A percentile compares a stretch with the other conserved stretches of the same genome.
phyloP scores from a whole-genome alignment of 495 filamentous ascomycete species.

The Trichocladium uniseriatum region DNA sequence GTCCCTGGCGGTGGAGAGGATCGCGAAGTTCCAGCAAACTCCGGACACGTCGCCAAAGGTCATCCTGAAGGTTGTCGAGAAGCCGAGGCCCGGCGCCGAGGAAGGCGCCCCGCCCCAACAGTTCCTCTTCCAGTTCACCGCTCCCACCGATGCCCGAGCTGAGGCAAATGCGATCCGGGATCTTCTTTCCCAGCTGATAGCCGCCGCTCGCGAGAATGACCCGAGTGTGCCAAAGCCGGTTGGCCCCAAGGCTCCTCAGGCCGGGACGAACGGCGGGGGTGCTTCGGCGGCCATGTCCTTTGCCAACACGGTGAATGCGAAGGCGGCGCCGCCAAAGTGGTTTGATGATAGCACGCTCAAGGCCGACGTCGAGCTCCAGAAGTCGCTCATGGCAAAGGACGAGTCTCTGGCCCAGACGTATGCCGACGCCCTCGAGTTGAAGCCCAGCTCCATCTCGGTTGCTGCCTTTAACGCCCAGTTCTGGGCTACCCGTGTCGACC shows the following conservation, averaged over 20 bases:
- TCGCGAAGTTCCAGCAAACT: conserved; percentile 91
- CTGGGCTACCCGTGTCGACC: conserved; percentile 77
- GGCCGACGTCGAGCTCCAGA: conserved; percentile 67
- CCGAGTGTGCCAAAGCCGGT: conserved; percentile 32
- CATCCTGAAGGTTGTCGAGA: conserved; percentile 78
- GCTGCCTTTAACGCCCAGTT: conserved; percentile 79
- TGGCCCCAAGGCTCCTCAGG: conserved; percentile 32
- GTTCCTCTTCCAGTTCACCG: conserved; percentile 83
- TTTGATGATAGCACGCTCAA: conserved; percentile 71
- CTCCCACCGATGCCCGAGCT: conserved; percentile 57
- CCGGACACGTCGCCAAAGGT: conserved; percentile 74
- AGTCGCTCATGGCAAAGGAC: conserved; percentile 72
- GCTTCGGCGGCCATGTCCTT: conserved; percentile 39
- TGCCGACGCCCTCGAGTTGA: conserved; percentile 64
- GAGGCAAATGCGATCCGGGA: conserved; percentile 82
- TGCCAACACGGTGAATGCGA: conserved; percentile 38
- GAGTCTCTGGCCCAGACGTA: conserved; percentile 66
- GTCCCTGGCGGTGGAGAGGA: conserved; percentile 60
- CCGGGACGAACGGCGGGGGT: conserved; percentile 20
- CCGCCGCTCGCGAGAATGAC: conserved; percentile 52
- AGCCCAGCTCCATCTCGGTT: conserved; percentile 69
- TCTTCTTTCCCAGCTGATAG: conserved; percentile 65
- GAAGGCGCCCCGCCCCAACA: conserved; percentile 43
- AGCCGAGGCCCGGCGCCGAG: conserved; percentile 44
- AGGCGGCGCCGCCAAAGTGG: conserved; percentile 45